These are phyloP conservation scores for Sedum album DNA, from an alignment of 164 flowering plant species.

Conservation along the genomic window DNA sequence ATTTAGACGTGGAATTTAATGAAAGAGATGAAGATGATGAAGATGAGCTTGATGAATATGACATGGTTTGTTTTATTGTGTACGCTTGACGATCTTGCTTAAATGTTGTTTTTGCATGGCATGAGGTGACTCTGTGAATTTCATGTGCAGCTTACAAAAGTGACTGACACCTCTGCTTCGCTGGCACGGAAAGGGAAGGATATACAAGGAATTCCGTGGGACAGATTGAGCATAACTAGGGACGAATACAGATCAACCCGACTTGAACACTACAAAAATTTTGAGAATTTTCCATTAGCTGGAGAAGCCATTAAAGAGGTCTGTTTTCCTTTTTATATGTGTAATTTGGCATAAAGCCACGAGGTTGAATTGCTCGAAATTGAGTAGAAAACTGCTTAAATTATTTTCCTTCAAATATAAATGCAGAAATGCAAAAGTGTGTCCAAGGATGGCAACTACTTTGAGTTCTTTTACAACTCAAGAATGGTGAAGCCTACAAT, in stretches of 20 bases:
- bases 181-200: too few relatives aligned
- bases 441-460: too few relatives aligned
- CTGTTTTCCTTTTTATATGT: neutral
- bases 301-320: too few relatives aligned
- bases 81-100: neutral
- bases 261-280: too few relatives aligned
- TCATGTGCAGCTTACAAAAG: constrained; percentile 36
- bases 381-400: neutral
- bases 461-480: too few relatives aligned
- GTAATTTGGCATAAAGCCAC: neutral
- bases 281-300: too few relatives aligned
- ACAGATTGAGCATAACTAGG: constrained; percentile 45
- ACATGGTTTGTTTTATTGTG: neutral
- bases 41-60: constrained; percentile 3
- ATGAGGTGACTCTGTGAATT: constrained; percentile 7
- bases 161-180: too few relatives aligned
- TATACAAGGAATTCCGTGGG: constrained; percentile 85
- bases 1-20: constrained; percentile 1
- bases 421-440: constrained; percentile 40
- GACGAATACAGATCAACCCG: too few relatives aligned
- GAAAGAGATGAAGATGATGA: constrained; percentile 3
- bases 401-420: neutral
- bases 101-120: neutral
- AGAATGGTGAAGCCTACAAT: too few relatives aligned
- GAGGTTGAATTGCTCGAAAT: neutral